A percentile compares a stretch with the other conserved stretches of the same genome.
These are phyloP conservation scores for Neopestalotiopsis sp. DNA, from an alignment of 2,329 filamentous ascomycete species.

Conservation along the genomic window DNA sequence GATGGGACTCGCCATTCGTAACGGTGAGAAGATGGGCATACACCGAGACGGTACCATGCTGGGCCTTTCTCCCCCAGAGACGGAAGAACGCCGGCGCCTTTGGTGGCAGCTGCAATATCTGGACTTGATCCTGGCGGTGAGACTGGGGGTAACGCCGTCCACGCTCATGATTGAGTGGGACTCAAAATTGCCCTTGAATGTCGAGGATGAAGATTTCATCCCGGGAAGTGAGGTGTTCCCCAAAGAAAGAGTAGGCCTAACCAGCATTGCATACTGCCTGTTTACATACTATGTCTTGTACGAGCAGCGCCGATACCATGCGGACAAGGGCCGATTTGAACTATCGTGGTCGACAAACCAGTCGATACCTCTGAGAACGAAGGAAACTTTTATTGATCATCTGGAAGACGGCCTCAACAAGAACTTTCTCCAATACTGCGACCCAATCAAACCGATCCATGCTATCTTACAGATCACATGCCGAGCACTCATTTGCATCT, in stretches of 20 bases:
- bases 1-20: slow-evolving; percentile 19
- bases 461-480: slow-evolving; percentile 9
- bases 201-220: slow-evolving; percentile 16
- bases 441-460: slow-evolving; percentile 16
- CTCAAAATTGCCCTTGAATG: slow-evolving; percentile 1
- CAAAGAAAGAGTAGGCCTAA: neutral
- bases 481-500: slow-evolving; percentile 6
- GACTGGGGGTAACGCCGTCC: slow-evolving; percentile 5
- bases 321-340: slow-evolving; percentile 4
- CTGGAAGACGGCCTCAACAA: slow-evolving; percentile 3
- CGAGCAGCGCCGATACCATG: slow-evolving; percentile 11
- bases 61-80: slow-evolving; percentile 3
- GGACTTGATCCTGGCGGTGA: slow-evolving; percentile 9
- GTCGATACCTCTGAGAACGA: neutral
- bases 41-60: slow-evolving; percentile 18
- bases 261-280: slow-evolving; percentile 17
- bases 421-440: slow-evolving; percentile 15
- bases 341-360: slow-evolving; percentile 12
- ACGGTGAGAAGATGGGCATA: slow-evolving; percentile 12
- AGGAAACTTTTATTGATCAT: slow-evolving; percentile 9
- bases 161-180: slow-evolving; percentile 17
- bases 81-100: slow-evolving; percentile 18
- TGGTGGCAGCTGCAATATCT: slow-evolving; percentile 21
- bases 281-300: slow-evolving; percentile 16
- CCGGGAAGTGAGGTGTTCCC: neutral